These are phyloP conservation scores for Hyphodiscus sp. DNA, from an alignment of 2,329 filamentous ascomycete genomes.

Conservation along the genomic window DNA sequence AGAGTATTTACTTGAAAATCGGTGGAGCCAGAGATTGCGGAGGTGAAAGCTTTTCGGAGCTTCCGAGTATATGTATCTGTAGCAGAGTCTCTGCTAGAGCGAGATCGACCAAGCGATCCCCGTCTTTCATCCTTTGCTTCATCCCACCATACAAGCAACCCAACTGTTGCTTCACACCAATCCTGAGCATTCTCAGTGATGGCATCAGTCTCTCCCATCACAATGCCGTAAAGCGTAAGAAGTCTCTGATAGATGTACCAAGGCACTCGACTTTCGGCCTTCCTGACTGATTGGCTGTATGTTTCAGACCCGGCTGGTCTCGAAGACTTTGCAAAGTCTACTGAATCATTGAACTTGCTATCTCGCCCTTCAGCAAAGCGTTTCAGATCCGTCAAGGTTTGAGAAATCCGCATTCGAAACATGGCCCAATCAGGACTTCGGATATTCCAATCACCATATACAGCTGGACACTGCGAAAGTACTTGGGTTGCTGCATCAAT, in stretches of 20 bases:
- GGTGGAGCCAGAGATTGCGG: constrained; percentile 55
- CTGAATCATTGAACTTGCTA: constrained; percentile 33
- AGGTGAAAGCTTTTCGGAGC: constrained; percentile 62
- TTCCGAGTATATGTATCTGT: constrained; percentile 67
- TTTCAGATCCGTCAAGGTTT: constrained; percentile 63
- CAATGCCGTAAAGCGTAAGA: constrained; percentile 70
- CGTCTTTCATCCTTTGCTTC: constrained; percentile 55
- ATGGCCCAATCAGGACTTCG: constrained; percentile 75
- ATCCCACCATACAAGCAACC: constrained; percentile 87
- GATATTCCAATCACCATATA: constrained; percentile 72
- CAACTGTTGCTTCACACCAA: constrained; percentile 85
- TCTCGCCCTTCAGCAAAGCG: constrained; percentile 73
- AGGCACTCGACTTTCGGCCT: constrained; percentile 79
- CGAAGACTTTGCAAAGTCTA: constrained; percentile 35
- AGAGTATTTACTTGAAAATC: constrained; percentile 73
- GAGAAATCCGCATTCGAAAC: constrained; percentile 69
- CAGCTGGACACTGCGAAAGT: constrained; percentile 66
- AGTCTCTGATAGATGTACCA: constrained; percentile 88
- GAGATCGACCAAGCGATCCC: constrained; percentile 22
- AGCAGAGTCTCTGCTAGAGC: constrained; percentile 32
- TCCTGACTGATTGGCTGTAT: constrained; percentile 59
- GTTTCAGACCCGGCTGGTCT: constrained; percentile 47
- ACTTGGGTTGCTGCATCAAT: constrained; percentile 61
- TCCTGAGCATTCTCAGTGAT: constrained; percentile 76
- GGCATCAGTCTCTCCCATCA: constrained; percentile 68